Conservation (phyloP, 805 yeast species). For the Metschnikowia kofuensis region DNA sequence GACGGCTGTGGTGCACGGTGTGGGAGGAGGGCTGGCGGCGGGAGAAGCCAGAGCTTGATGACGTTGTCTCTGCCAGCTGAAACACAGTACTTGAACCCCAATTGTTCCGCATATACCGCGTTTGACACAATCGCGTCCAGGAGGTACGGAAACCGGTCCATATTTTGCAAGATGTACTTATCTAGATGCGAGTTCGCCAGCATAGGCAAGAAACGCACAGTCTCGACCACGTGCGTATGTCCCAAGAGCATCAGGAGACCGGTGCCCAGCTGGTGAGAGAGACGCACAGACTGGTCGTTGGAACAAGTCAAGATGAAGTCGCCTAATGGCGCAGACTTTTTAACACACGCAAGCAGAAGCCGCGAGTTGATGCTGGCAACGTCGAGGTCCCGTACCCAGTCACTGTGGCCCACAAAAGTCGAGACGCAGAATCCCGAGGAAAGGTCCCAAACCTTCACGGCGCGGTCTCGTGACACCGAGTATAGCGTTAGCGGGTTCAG, state of each 20-base stretch:
- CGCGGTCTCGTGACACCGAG: slow-evolving; percentile 61
- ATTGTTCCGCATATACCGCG: slow-evolving; percentile 23
- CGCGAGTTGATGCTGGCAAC: slow-evolving; percentile 21
- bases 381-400: slow-evolving; percentile 79
- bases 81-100: slow-evolving; percentile 71
- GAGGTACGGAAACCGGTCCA: slow-evolving; percentile 30
- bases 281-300: slow-evolving; percentile 69
- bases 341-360: slow-evolving; percentile 12
- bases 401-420: slow-evolving; percentile 75
- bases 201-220: slow-evolving; percentile 62
- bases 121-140: slow-evolving; percentile 30
- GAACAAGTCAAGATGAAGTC: slow-evolving; percentile 70
- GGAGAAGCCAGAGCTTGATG: slow-evolving; percentile 75
- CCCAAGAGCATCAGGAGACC: slow-evolving; percentile 68
- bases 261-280: slow-evolving; percentile 66
- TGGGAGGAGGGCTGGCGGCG: slow-evolving; percentile 57
- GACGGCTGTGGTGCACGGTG: slow-evolving; percentile 57
- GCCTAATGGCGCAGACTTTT: slow-evolving; percentile 30
- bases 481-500: slow-evolving; percentile 47
- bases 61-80: slow-evolving; percentile 79
- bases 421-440: slow-evolving; percentile 63
- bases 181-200: slow-evolving; percentile 48
- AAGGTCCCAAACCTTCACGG: slow-evolving; percentile 66
- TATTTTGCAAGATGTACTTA: slow-evolving; percentile 33
- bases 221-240: slow-evolving; percentile 82